Evolutionary conservation across 192 early-diverging fungal genomes (phyloP), one percentile per base, ranked within the genome.

Genomic region (Podila clonocystis): DNA sequence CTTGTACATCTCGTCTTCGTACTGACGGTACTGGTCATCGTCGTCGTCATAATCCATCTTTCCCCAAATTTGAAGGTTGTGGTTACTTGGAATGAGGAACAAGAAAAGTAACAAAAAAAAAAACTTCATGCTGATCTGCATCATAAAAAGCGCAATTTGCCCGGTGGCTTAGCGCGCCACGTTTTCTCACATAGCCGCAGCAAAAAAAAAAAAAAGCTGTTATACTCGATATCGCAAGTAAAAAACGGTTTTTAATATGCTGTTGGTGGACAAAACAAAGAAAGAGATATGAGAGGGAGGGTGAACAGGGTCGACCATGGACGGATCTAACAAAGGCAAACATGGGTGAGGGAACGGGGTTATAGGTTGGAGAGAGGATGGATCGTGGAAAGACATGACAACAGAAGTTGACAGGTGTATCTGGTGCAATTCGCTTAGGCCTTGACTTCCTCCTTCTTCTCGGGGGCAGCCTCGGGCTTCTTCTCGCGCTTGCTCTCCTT

Each of bases 401-500:
- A 45, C 17, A 45, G 41, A 45, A 1, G 9, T n/a, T n/a, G 34
- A 36, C 34, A 9, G 34, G 41, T 41, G 41, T 41, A 41, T 41
- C 41, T 41, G 41, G 41, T 45, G 41, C 17, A 45, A 45, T 4
- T 45, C 36, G 26, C 36, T 72, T 73, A 72, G 48, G 77, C 80
- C 26, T 75, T 24, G 33, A 58, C 71, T 55, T 74, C 63, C 49
- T 63, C 50, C 50, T 71, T 62, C 55, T 61, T 58, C 13, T 63
- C 68, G 55, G 52, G 58, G 28, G 74, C 74, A 68, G 66, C 73
- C 57, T 82, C 68, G 20, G 15, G 67, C 52, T 41, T 64, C 36
- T 67, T 67, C 75, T 84, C 69, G 45, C 72, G 65, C 73, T 83
- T 77, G 70, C 41, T 52, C 49, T 84, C 79, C 68, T 86, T 78